phyloP scores from a whole-genome alignment of 2,329 filamentous ascomycete genomes.

The Xylariaceae sp. region DNA sequence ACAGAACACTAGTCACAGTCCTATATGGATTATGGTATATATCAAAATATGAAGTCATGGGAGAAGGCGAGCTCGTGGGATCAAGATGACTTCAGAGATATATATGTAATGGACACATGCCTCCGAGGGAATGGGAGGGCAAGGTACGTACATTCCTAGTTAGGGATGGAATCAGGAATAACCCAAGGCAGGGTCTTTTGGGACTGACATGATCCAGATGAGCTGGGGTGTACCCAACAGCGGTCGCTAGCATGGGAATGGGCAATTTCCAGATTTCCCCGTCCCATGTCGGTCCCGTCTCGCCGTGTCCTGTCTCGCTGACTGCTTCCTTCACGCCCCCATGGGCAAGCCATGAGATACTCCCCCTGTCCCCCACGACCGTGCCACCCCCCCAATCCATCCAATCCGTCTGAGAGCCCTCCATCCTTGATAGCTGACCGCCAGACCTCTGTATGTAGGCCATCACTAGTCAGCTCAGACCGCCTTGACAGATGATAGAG shows the following conservation, averaged over 20 bases:
- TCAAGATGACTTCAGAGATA: conserved; percentile 30
- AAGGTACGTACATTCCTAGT: conserved; percentile 12
- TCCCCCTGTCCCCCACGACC: conserved; percentile 19
- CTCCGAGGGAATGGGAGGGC: conserved; percentile 3
- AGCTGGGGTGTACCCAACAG: conserved; percentile 14
- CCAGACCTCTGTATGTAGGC: conserved; percentile 28
- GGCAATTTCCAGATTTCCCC: conserved; percentile 22
- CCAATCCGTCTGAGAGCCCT: conserved; percentile 15
- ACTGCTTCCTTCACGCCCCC: conserved; percentile 12
- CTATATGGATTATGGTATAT: conserved; percentile 19
- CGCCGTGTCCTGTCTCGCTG: conserved; percentile 14
- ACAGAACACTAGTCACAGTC: conserved; percentile 13
- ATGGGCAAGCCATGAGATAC: conserved; percentile 3
- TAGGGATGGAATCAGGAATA: conserved; percentile 14
- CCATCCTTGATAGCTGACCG: conserved; percentile 28
- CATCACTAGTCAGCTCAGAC: conserved; percentile 33
- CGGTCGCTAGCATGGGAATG: conserved; percentile 13
- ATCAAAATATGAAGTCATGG: conserved; percentile 25
- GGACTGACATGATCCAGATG: conserved; percentile 16
- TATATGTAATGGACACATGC: conserved; percentile 21
- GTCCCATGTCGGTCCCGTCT: conserved; percentile 16
- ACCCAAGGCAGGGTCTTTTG: conserved; percentile 11
- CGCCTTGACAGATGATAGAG: conserved; percentile 28
- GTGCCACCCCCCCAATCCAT: conserved; percentile 16
- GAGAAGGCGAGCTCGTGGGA: conserved; percentile 21